Evolutionary conservation across 768 basidiomycete species (phyloP).

Genomic region (Tylopilus felleus): DNA sequence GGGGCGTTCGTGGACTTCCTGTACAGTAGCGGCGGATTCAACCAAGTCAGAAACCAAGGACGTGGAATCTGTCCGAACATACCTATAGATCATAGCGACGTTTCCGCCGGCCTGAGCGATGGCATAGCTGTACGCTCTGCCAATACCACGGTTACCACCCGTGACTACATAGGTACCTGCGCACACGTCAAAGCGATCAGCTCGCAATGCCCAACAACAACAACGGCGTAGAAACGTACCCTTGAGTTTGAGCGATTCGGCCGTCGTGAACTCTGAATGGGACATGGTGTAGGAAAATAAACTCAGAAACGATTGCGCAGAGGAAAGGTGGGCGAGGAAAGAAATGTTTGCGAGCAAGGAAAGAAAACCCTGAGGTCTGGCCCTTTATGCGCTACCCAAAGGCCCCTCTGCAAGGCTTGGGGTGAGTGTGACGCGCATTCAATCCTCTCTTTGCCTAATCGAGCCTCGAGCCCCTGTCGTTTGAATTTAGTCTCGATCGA

Average conservation of each 20-base stretch:
- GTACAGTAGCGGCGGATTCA: background rate
- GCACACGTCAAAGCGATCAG: background rate
- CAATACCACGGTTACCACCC: slow-evolving; percentile 62
- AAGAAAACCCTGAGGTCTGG: background rate
- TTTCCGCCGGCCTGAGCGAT: slow-evolving; percentile 53
- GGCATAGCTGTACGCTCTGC: slow-evolving; percentile 50
- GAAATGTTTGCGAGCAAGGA: background rate
- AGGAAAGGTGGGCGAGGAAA: background rate
- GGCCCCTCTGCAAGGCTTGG: slow-evolving; percentile 14
- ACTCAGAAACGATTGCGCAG: slow-evolving; percentile 2
- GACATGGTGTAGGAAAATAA: slow-evolving; percentile 13
- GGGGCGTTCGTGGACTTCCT: slow-evolving; percentile 49
- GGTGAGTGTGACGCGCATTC: background rate
- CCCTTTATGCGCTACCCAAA: slow-evolving; percentile 11
- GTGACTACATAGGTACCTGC: slow-evolving; percentile 51
- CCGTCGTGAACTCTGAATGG: background rate
- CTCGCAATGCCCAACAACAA: background rate
- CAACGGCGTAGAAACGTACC: background rate
- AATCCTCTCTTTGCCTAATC: slow-evolving; percentile 7
- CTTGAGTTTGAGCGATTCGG: slow-evolving; percentile 23
- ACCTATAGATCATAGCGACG: slow-evolving; percentile 64
- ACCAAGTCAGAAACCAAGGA: background rate
- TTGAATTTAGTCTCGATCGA: slow-evolving; percentile 8
- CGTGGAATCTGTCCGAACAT: background rate
- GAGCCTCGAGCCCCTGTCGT: background rate